These are phyloP conservation scores for Globisporangium paroecandrum DNA, from an alignment of 352 stramenopile species.

Conservation along the genomic window DNA sequence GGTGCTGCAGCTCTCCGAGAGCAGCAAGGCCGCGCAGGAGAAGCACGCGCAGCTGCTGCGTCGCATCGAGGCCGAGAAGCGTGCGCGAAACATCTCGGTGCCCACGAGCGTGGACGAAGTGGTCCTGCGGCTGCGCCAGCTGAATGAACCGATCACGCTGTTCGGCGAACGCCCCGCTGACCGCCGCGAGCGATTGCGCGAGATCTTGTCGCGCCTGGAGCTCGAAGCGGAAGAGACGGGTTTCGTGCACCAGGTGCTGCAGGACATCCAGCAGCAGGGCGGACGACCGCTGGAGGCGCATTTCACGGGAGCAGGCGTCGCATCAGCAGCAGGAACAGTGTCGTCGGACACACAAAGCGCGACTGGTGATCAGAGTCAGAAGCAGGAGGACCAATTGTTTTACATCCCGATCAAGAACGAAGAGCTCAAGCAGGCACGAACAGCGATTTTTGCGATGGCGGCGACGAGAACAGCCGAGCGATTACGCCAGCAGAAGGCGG, in stretches of 20 bases:
- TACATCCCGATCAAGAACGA: slow-evolving; percentile 78
- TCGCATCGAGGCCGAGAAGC: slow-evolving; percentile 90
- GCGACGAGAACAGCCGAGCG: slow-evolving; percentile 48
- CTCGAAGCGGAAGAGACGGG: slow-evolving; percentile 68
- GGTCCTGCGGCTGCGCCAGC: slow-evolving; percentile 80
- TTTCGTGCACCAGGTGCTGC: slow-evolving; percentile 55
- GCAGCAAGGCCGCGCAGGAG: slow-evolving; percentile 76
- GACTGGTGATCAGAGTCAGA: slow-evolving; percentile 19
- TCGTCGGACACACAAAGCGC: slow-evolving; percentile 5
- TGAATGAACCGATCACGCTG: slow-evolving; percentile 92
- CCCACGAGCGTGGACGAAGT: slow-evolving; percentile 93
- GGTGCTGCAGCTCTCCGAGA: slow-evolving; percentile 82
- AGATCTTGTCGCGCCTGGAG: slow-evolving; percentile 83
- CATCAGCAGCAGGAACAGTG: slow-evolving; percentile 2
- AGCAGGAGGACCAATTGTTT: slow-evolving; percentile 70
- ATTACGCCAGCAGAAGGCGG: slow-evolving; percentile 53
- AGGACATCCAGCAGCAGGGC: slow-evolving; percentile 45
- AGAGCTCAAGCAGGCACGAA: slow-evolving; percentile 81
- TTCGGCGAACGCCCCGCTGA: slow-evolving; percentile 95
- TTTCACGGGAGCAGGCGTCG: slow-evolving; percentile 1
- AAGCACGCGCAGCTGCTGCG: slow-evolving; percentile 85
- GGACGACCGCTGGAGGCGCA: slow-evolving; percentile 18
- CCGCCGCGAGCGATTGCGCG: slow-evolving; percentile 90
- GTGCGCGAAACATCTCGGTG: slow-evolving; percentile 88
- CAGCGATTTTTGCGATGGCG: slow-evolving; percentile 81